A percentile compares a stretch with the other conserved stretches of the same genome.
These are phyloP conservation scores for Cucumis hystrix DNA, from an alignment of 306 rosid species.

Conservation along the genomic window DNA sequence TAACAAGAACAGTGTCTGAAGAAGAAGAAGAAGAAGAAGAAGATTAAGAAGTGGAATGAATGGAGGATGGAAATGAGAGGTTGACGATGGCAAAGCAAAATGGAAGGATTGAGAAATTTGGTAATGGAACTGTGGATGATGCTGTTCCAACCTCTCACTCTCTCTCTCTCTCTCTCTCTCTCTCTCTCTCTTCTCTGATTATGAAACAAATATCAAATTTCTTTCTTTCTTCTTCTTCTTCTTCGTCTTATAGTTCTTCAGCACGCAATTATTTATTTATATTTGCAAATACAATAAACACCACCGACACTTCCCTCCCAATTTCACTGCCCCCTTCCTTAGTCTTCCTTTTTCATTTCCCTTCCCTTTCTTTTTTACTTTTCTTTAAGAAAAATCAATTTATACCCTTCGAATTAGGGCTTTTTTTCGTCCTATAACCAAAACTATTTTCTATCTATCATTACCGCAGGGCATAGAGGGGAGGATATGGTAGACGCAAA, in stretches of 20 bases:
- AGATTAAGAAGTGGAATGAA: not conserved
- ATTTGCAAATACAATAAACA: not conserved
- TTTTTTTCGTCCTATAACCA: too few species aligned
- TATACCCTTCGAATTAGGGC: too few species aligned
- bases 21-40: slow-evolving; percentile 4
- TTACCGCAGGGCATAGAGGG: too few species aligned
- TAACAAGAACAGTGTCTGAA: not conserved
- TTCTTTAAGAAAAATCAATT: too few species aligned
- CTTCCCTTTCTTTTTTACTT: too few species aligned
- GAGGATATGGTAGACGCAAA: too few species aligned
- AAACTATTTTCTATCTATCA: too few species aligned
- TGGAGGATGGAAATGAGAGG: not conserved
- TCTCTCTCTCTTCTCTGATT: not conserved
- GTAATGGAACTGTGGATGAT: not conserved
- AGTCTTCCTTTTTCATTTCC: too few species aligned
- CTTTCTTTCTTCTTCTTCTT: not conserved
- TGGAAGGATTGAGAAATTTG: not conserved
- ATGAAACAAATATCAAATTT: too few species aligned
- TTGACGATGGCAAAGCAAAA: not conserved
- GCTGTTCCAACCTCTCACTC: not conserved
- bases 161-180: not conserved
- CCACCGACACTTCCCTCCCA: not conserved
- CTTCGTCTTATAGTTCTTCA: not conserved
- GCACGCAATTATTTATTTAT: not conserved
- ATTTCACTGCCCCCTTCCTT: not conserved